Evolutionary conservation across 148 eudicot genomes (phyloP).

Genomic region (Camellia lanceoleosa): DNA sequence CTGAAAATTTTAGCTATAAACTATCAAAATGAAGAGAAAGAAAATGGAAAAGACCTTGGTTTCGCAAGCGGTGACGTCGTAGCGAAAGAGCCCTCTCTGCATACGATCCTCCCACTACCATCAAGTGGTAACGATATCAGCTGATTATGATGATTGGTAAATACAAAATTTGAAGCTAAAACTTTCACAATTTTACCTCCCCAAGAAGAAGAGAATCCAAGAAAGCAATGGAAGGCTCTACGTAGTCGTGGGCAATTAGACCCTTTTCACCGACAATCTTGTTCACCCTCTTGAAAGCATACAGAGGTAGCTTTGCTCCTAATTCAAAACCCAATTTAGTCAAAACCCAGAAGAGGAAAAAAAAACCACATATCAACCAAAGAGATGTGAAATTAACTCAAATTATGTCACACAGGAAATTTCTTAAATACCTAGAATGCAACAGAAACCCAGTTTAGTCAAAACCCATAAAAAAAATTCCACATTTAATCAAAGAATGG

Average conservation of each 20-base stretch:
- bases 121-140: slow-evolving; percentile 16
- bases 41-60: slow-evolving; percentile 62
- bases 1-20: background rate
- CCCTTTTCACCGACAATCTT: slow-evolving; percentile 40
- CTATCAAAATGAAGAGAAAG: background rate
- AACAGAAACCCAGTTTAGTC: slow-evolving; percentile 30
- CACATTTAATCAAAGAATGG: too few species aligned
- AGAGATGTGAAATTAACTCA: too few species aligned
- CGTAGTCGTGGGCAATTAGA: slow-evolving; percentile 29
- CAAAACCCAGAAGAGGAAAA: too few species aligned
- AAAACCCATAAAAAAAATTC: too few species aligned
- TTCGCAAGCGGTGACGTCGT: slow-evolving; percentile 96
- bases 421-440: slow-evolving; percentile 61
- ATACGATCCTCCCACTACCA: slow-evolving; percentile 91
- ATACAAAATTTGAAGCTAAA: background rate
- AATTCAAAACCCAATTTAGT: background rate
- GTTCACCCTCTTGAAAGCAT: slow-evolving; percentile 57
- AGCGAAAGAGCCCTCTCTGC: slow-evolving; percentile 92
- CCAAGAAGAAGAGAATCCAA: slow-evolving; percentile 88
- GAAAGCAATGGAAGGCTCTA: slow-evolving; percentile 73
- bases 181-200: slow-evolving; percentile 50
- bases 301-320: slow-evolving; percentile 79
- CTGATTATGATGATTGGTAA: background rate
- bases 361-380: too few species aligned
- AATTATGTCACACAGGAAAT: background rate